Base-by-base conservation (phyloP, 1,139 yeast species). In the Saccharomyces hybrid region DNA sequence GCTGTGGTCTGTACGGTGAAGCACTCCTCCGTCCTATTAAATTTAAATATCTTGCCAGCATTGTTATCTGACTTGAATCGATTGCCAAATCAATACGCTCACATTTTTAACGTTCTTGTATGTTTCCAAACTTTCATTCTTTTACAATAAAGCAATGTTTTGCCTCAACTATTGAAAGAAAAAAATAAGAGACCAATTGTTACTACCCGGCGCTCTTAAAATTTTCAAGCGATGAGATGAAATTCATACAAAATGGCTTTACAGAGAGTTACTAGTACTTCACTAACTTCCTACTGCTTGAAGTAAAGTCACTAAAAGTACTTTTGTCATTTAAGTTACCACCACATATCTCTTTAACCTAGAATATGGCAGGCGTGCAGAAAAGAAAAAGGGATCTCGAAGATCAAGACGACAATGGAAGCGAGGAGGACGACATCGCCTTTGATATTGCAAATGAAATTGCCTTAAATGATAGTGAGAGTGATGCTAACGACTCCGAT, bases 361-460 rank as follows among this genome's bases (percentile, higher is more conserved):
- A 16, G 11, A 38, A 38, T 20, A 38, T 38, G 44, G 23, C 44
- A 46, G 32, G 48, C 8, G 13, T 46, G 23, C 48, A 28, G 48
- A 46, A 46, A 16, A 26, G 32, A 5, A 46, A 13, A 16, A 46
- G 32, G 23, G 20, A 46, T 46, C 32, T 46, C 11, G 48, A 14
- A 46, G 32, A 48, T 11, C 11, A 26, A 31, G 51, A 46, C 38
- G 25, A 25, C 20, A 27, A 2, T 13, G 44, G 26, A 16, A 38
- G 20, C 25, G 32, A 14, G 20, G 46, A 23, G 20, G 44, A 38
- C 20, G 44, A 38, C 44, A 20, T 20, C 25, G 44, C 44, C 44
- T 78, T 73, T 64, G 91, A 87, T 68, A 86, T 88, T 63, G 85
- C 90, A 41, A 75, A 80, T 41, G 76, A 83, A 48, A 76, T 87